Evolutionary conservation across 2,329 filamentous ascomycete species (phyloP).

Genomic region (Zymoseptoria tritici): DNA sequence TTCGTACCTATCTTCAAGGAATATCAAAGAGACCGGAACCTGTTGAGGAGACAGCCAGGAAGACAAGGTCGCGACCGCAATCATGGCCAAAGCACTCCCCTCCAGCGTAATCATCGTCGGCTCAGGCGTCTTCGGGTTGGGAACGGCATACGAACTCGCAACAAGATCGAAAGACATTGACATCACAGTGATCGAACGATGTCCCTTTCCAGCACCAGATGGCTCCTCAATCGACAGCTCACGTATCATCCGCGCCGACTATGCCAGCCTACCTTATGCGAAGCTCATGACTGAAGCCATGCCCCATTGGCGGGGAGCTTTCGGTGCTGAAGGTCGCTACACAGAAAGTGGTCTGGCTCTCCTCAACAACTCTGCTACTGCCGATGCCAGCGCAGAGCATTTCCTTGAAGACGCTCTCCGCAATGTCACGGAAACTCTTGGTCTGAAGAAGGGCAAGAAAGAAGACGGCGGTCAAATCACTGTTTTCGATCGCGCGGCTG

Average conservation of each 20-base stretch:
- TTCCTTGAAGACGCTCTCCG: conserved; percentile 55
- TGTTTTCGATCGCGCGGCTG: conserved; percentile 31
- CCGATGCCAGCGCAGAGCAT: conserved; percentile 15
- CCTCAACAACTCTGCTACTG: conserved; percentile 40
- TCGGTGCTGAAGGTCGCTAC: conserved; percentile 58
- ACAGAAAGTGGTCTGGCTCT: conserved; percentile 62
- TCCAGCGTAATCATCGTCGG: conserved; percentile 43
- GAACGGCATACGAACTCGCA: conserved; percentile 63
- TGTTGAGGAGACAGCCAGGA: not conserved
- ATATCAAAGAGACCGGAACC: not conserved
- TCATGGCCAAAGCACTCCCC: conserved; percentile 20
- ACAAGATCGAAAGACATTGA: conserved; percentile 48
- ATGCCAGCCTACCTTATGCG: conserved; percentile 71
- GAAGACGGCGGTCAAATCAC: conserved; percentile 31
- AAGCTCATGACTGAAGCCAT: conserved; percentile 65
- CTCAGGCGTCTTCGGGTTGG: conserved; percentile 51
- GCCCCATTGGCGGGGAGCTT: conserved; percentile 58
- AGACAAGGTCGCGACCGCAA: not conserved
- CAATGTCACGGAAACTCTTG: conserved; percentile 50
- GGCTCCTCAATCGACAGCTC: conserved; percentile 47
- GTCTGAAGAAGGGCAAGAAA: conserved; percentile 33
- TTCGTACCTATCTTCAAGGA: not conserved
- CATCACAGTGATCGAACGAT: conserved; percentile 53
- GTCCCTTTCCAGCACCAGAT: conserved; percentile 51
- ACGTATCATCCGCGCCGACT: conserved; percentile 65